Base-by-base conservation (phyloP, 1,284 basidiomycete species). In the Trichosporon coremiiforme region DNA sequence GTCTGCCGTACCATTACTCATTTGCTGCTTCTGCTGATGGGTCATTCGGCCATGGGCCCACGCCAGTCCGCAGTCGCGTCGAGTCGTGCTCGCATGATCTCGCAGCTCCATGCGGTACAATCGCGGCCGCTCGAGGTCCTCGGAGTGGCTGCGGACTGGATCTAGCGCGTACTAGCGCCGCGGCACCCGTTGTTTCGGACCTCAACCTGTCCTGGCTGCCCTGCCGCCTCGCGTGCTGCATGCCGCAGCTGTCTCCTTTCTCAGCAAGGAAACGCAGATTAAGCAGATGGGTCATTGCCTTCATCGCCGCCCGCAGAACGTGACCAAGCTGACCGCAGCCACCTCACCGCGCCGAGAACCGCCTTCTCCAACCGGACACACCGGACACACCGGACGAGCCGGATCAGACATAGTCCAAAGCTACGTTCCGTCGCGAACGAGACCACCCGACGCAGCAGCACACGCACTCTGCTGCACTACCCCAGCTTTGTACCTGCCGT, bases 171-270 rank as follows among this genome's bases (percentile, higher is more conserved):
- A 22, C 47, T 53, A 53, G 47, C 20, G 47, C 47, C 20, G 47
- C 20, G 47, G n/a, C 47, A 53, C 47, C 47, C 47, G 20, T 22
- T 53, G 47, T 53, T 53, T 53, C 47, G 47, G 47, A 53, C 13
- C 47, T 20, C 45, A 20, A 15, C 12, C 15, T 45, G 7, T 45
- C n/a, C 41, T 17, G 41, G 41, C 15, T 7, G 5, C 15, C 17
- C 6, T 38, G 5, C 6, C 10, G 36, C 10, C 41, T 45, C 41
- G 41, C 17, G 41, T 45, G 41, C 41, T n/a, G n/a, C n/a, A n/a
- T n/a, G n/a, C 33, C 41, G 41, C 41, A 45, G 41, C 41, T 17
- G 41, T 10, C 41, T 17, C 15, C 6, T 38, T 45, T 4, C 41
- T 5, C 36, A 38, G 36, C 2, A n/a, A n/a, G n/a, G 36, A 38